phyloP scores from a whole-genome alignment of 352 stramenopile species.

The Globisporangium perplexum region DNA sequence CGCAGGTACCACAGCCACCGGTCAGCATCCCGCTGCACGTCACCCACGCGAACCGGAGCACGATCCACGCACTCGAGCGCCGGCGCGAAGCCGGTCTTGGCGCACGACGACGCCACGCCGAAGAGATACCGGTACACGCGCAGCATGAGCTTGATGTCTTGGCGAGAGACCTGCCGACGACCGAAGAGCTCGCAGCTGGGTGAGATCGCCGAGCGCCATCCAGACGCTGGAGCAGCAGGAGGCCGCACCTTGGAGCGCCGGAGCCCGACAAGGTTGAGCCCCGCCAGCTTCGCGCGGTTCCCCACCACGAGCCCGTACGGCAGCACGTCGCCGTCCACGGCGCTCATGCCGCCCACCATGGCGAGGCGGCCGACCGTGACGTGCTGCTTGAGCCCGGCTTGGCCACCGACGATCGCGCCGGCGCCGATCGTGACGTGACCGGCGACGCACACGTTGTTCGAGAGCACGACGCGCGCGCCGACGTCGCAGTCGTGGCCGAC shows the following conservation, averaged over 20 bases:
- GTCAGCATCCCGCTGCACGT: background rate
- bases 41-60: too few relatives aligned
- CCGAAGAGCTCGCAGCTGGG: too few relatives aligned
- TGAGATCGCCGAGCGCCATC: too few relatives aligned
- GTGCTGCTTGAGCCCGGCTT: constrained; percentile 76
- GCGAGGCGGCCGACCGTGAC: constrained; percentile 60
- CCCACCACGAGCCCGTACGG: constrained; percentile 68
- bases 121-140: constrained; percentile 78
- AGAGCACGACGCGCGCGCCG: constrained; percentile 64
- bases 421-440: constrained; percentile 74
- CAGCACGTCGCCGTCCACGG: constrained; percentile 78
- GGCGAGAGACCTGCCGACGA: constrained; percentile 42
- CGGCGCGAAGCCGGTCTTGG: constrained; percentile 66
- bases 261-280: constrained; percentile 72
- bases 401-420: constrained; percentile 69
- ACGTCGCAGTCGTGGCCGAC: constrained; percentile 67
- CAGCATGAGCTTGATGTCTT: constrained; percentile 75
- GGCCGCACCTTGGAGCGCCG: constrained; percentile 51
- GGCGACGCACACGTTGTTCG: constrained; percentile 79
- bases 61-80: constrained; percentile 47
- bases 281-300: constrained; percentile 71
- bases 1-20: background rate
- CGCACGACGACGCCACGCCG: constrained; percentile 30
- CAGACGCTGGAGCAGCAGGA: too few relatives aligned
- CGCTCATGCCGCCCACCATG: constrained; percentile 78